Evolutionary conservation across 2,329 filamentous ascomycete species (phyloP).

Genomic region (Leptographium lundbergii): DNA sequence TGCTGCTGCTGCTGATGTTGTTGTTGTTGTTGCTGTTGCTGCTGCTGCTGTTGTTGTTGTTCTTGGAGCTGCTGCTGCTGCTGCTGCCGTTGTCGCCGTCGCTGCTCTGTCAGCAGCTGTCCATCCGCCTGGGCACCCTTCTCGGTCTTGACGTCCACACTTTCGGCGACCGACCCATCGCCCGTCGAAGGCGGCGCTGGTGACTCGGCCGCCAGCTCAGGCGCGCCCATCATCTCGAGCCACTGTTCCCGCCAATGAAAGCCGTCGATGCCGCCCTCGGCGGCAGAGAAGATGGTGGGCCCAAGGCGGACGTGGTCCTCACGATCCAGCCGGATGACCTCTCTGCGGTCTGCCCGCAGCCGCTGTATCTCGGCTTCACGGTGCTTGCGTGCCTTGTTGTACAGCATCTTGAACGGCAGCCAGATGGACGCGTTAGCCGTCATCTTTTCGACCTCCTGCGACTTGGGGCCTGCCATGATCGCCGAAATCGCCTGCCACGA

Average conservation of each 20-base stretch:
- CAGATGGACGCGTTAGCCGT: conserved; percentile 35
- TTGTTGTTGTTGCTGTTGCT: too few species aligned
- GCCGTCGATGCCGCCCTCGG: conserved; percentile 32
- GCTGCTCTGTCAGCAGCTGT: not conserved
- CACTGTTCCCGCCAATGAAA: conserved; percentile 37
- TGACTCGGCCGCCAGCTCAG: conserved; percentile 11
- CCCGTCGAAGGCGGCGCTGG: not conserved
- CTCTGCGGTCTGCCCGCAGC: conserved; percentile 33
- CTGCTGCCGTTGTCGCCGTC: not conserved
- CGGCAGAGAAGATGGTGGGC: conserved; percentile 32
- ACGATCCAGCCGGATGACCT: conserved; percentile 34
- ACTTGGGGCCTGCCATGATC: conserved; percentile 16
- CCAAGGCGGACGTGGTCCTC: conserved; percentile 31
- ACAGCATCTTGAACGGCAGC: conserved; percentile 41
- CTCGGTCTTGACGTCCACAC: not conserved
- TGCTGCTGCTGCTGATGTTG: too few species aligned
- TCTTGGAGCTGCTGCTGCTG: conserved; percentile 3
- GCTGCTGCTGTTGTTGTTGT: not conserved
- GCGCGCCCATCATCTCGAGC: conserved; percentile 31
- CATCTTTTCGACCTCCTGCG: conserved; percentile 30
- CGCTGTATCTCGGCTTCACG: conserved; percentile 37
- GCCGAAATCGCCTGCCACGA: conserved; percentile 18
- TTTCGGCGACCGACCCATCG: not conserved
- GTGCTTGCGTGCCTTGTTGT: conserved; percentile 37
- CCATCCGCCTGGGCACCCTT: not conserved